phyloP scores from a whole-genome alignment of 306 rosid genomes.

The Acacia confusa region DNA sequence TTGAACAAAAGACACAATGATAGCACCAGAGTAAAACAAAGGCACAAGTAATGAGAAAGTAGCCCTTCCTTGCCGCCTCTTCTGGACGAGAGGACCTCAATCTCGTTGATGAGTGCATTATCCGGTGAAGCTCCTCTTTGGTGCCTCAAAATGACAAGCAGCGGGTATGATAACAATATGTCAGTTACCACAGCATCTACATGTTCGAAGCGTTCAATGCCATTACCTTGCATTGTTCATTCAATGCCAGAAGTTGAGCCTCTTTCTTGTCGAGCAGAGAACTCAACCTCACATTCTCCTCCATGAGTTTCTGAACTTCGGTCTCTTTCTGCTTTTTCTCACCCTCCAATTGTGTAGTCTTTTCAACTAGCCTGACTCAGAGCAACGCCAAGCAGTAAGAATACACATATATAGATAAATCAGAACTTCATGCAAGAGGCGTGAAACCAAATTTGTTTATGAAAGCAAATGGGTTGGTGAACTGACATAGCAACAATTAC shows the following conservation, averaged over 20 bases:
- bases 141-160: slow-evolving; percentile 23
- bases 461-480: background rate
- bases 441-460: background rate
- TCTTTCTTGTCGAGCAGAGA: slow-evolving; percentile 98
- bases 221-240: slow-evolving; percentile 99
- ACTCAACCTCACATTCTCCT: slow-evolving; percentile 87
- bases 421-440: background rate
- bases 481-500: background rate
- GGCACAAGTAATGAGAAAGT: background rate
- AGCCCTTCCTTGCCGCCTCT: slow-evolving; percentile 36
- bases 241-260: slow-evolving; percentile 94
- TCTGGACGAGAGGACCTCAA: slow-evolving; percentile 28
- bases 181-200: slow-evolving; percentile 40
- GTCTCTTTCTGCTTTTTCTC: slow-evolving; percentile 95
- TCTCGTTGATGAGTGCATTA: slow-evolving; percentile 2
- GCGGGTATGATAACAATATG: slow-evolving; percentile 17
- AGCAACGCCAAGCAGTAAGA: slow-evolving; percentile 28
- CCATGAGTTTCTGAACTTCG: slow-evolving; percentile 96
- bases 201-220: slow-evolving; percentile 87
- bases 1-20: slow-evolving; percentile 19
- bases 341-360: slow-evolving; percentile 92
- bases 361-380: slow-evolving; percentile 76
- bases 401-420: slow-evolving; percentile 1
- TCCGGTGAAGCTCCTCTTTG: slow-evolving; percentile 27
- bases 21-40: slow-evolving; percentile 28